These are phyloP conservation scores for Phaffomyces thermotolerans DNA, from an alignment of 805 yeast species.

Conservation along the genomic window DNA sequence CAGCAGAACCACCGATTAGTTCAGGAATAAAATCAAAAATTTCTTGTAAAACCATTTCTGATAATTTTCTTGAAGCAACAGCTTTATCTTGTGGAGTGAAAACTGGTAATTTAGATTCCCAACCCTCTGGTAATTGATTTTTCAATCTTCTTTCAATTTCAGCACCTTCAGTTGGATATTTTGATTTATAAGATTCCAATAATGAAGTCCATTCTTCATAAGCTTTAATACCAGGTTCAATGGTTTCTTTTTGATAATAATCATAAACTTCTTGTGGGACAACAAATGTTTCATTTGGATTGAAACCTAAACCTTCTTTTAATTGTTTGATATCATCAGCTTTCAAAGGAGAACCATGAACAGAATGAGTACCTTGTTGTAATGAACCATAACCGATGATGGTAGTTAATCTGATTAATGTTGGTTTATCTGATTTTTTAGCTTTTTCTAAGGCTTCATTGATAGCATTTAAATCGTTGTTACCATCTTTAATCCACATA, in stretches of 20 bases:
- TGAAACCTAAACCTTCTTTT: slow-evolving; percentile 78
- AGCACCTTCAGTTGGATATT: slow-evolving; percentile 72
- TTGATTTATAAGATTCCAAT: slow-evolving; percentile 51
- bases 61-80: slow-evolving; percentile 89
- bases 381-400: slow-evolving; percentile 92
- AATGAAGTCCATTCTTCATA: slow-evolving; percentile 72
- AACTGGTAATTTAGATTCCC: slow-evolving; percentile 72
- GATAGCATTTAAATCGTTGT: slow-evolving; percentile 68
- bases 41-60: slow-evolving; percentile 67
- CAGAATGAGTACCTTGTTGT: slow-evolving; percentile 78
- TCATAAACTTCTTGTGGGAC: slow-evolving; percentile 82
- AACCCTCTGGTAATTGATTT: slow-evolving; percentile 72
- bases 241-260: slow-evolving; percentile 47
- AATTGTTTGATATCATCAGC: slow-evolving; percentile 85
- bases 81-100: slow-evolving; percentile 76
- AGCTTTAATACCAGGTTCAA: slow-evolving; percentile 53
- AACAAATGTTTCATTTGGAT: slow-evolving; percentile 72
- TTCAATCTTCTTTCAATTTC: slow-evolving; percentile 73
- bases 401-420: slow-evolving; percentile 81
- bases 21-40: slow-evolving; percentile 70
- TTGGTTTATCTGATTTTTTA: slow-evolving; percentile 79
- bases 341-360: slow-evolving; percentile 95
- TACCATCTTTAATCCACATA: slow-evolving; percentile 69
- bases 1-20: slow-evolving; percentile 96
- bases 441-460: slow-evolving; percentile 74